Evolutionary conservation across 768 basidiomycete genomes (phyloP).

Genomic region (Ephemerocybe angulata): DNA sequence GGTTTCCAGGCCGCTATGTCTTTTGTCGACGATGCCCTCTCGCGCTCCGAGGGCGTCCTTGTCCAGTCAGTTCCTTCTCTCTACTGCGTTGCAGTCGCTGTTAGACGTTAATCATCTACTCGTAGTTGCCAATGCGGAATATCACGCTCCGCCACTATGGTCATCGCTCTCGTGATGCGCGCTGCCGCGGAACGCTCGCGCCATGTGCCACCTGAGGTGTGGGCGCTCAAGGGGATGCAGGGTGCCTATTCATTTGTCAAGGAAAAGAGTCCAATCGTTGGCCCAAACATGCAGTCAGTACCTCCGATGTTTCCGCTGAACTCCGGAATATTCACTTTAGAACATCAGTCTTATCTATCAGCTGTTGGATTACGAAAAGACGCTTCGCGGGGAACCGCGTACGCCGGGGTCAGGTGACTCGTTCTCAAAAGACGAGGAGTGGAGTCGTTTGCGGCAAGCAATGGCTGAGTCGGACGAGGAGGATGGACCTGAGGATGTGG

Average conservation of each 20-base stretch:
- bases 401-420: slow-evolving; percentile 57
- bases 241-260: slow-evolving; percentile 88
- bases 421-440: slow-evolving; percentile 69
- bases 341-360: slow-evolving; percentile 82
- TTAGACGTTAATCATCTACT: slow-evolving; percentile 16
- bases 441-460: slow-evolving; percentile 64
- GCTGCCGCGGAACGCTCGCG: slow-evolving; percentile 71
- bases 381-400: slow-evolving; percentile 46
- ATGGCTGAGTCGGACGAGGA: slow-evolving; percentile 43
- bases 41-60: slow-evolving; percentile 74
- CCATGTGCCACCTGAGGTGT: slow-evolving; percentile 68
- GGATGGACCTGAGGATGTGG: slow-evolving; percentile 50
- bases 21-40: slow-evolving; percentile 74
- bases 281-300: slow-evolving; percentile 91
- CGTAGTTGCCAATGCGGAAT: slow-evolving; percentile 90
- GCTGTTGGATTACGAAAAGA: slow-evolving; percentile 86
- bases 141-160: slow-evolving; percentile 84
- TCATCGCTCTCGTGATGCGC: slow-evolving; percentile 91
- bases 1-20: slow-evolving; percentile 80
- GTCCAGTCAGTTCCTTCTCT: slow-evolving; percentile 82
- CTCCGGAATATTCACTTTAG: slow-evolving; percentile 19
- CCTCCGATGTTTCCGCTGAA: slow-evolving; percentile 12
- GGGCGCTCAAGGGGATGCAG: slow-evolving; percentile 84
- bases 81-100: slow-evolving; percentile 12
- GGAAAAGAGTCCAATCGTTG: slow-evolving; percentile 80